Percentiles rank a stretch among this genome's conserved stretches.
These are phyloP conservation scores for Nannizziopsis arthrosporioides DNA, from an alignment of 2,329 filamentous ascomycete genomes.

Conservation along the genomic window DNA sequence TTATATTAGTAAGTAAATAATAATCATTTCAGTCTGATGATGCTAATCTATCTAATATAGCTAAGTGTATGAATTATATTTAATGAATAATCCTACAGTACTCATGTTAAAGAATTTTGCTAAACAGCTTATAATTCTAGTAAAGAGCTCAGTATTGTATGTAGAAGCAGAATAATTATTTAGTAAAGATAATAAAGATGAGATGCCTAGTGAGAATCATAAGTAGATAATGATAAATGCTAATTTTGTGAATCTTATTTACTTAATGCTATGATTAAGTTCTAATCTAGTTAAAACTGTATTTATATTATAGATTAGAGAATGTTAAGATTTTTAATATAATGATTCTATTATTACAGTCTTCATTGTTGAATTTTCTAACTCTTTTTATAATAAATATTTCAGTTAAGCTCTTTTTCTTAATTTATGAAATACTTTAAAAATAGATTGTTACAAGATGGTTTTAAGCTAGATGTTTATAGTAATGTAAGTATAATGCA, in stretches of 20 bases:
- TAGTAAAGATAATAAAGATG: not conserved
- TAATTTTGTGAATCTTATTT: not conserved
- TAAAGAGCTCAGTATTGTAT: slow-evolving; percentile 1
- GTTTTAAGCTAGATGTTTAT: too few species aligned
- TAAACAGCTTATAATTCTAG: slow-evolving; percentile 10
- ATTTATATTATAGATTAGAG: too few species aligned
- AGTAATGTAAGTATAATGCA: too few species aligned
- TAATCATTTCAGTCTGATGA: not conserved
- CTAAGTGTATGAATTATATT: slow-evolving; percentile 33
- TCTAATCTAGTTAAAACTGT: too few species aligned
- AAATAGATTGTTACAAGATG: too few species aligned
- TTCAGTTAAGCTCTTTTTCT: too few species aligned
- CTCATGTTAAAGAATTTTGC: slow-evolving; percentile 27
- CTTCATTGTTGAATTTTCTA: too few species aligned
- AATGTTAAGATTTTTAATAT: too few species aligned
- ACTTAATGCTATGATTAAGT: too few species aligned
- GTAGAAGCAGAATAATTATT: slow-evolving; percentile 5
- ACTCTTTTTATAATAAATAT: too few species aligned
- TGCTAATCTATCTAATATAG: slow-evolving; percentile 15
- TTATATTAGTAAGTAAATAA: slow-evolving; percentile 31
- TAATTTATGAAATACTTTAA: too few species aligned
- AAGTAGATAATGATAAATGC: not conserved
- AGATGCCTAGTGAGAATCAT: not conserved
- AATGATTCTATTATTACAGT: too few species aligned
- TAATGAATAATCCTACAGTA: slow-evolving; percentile 18